Percentiles rank a stretch among this genome's conserved stretches.
phyloP scores from a whole-genome alignment of 2,329 filamentous ascomycete genomes.

The Lasiodiplodia hormozganensis region DNA sequence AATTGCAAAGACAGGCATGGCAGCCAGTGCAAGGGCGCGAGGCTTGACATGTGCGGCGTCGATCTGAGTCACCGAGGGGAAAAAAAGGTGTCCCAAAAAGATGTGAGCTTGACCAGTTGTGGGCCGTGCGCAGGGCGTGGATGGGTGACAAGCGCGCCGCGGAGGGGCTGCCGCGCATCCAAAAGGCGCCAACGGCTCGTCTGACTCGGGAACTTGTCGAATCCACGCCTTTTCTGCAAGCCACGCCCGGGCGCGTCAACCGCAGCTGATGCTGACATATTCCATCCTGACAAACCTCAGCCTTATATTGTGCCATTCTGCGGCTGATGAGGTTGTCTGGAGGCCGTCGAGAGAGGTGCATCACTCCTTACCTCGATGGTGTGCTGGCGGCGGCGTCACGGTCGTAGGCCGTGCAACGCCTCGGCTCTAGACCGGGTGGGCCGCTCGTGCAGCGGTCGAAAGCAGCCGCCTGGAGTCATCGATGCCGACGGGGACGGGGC shows the following conservation, averaged over 20 bases:
- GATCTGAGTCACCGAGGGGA: slow-evolving; percentile 25
- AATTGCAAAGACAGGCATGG: background rate
- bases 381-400: background rate
- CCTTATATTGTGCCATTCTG: slow-evolving; percentile 11
- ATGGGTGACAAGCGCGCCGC: slow-evolving; percentile 3
- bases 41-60: slow-evolving; percentile 21
- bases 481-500: background rate
- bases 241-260: background rate
- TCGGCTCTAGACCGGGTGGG: slow-evolving; percentile 10
- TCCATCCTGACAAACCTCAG: slow-evolving; percentile 4
- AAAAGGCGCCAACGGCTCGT: slow-evolving; percentile 5
- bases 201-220: slow-evolving; percentile 7
- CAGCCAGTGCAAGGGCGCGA: slow-evolving; percentile 1
- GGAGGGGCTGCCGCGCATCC: slow-evolving; percentile 1
- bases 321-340: background rate
- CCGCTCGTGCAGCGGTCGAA: background rate
- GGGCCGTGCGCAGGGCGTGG: slow-evolving; percentile 25
- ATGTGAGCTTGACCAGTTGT: background rate
- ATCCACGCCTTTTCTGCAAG: slow-evolving; percentile 8
- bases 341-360: background rate
- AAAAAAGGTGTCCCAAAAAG: background rate
- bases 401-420: background rate
- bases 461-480: slow-evolving; percentile 18
- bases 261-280: slow-evolving; percentile 7
- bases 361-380: slow-evolving; percentile 1